These are phyloP conservation scores for Triticum turgidum DNA, from an alignment of 176 grass and related monocot genomes.

Conservation along the genomic window DNA sequence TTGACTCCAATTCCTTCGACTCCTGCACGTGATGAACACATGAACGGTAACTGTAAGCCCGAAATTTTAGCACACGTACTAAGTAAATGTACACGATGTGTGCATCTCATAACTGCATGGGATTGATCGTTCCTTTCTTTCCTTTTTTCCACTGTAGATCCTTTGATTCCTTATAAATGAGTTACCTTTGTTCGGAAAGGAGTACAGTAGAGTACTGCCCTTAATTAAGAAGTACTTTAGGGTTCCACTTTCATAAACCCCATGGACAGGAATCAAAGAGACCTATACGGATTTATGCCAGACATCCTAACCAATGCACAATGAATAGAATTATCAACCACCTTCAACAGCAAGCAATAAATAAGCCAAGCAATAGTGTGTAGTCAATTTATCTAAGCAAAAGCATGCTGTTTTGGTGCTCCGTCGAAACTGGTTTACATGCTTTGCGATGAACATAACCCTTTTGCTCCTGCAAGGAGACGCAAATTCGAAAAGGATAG, in stretches of 20 bases:
- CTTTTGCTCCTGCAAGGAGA: background rate
- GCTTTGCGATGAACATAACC: background rate
- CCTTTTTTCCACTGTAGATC: background rate
- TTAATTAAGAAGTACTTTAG: slow-evolving; percentile 16
- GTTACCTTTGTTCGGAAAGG: background rate
- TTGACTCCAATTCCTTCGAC: slow-evolving; percentile 70
- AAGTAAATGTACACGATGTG: too few species aligned
- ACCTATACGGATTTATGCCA: background rate
- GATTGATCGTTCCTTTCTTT: background rate
- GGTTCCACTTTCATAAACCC: background rate
- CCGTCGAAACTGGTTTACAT: background rate
- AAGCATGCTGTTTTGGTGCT: background rate
- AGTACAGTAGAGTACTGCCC: background rate
- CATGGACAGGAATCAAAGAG: background rate
- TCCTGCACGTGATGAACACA: slow-evolving; percentile 29
- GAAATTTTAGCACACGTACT: background rate
- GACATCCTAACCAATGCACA: slow-evolving; percentile 24
- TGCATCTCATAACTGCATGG: too few species aligned
- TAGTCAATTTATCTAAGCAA: background rate
- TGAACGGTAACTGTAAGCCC: background rate
- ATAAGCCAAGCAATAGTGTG: background rate
- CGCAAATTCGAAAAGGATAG: background rate
- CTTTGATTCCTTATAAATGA: background rate
- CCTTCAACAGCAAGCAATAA: background rate
- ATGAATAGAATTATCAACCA: background rate